Conservation (phyloP, 2,329 filamentous ascomycete species). For the Exophiala sp. region DNA sequence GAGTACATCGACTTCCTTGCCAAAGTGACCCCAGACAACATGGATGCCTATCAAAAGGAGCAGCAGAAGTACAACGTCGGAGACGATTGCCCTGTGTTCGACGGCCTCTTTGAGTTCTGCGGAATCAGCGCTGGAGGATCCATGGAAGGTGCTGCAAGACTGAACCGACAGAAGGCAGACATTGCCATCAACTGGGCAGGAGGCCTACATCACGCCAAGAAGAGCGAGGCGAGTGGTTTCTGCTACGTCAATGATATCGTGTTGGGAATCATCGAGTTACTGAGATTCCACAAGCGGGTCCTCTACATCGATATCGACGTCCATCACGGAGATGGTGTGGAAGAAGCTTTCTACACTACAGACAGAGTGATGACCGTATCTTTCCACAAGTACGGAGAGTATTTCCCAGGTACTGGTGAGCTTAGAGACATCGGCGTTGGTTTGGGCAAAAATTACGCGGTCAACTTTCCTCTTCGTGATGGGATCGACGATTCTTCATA, state of each 20-base stretch:
- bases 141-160: slow-evolving; percentile 67
- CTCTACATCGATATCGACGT: slow-evolving; percentile 67
- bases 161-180: slow-evolving; percentile 66
- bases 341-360: slow-evolving; percentile 69
- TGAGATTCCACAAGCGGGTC: slow-evolving; percentile 62
- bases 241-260: slow-evolving; percentile 92
- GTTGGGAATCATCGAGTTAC: slow-evolving; percentile 61
- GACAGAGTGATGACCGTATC: slow-evolving; percentile 70
- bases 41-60: slow-evolving; percentile 88
- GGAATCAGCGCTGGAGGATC: slow-evolving; percentile 67
- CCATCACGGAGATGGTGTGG: slow-evolving; percentile 65
- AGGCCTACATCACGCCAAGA: slow-evolving; percentile 93
- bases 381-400: slow-evolving; percentile 71
- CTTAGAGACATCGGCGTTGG: slow-evolving; percentile 66
- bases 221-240: slow-evolving; percentile 89
- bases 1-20: slow-evolving; percentile 70
- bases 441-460: slow-evolving; percentile 63
- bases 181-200: slow-evolving; percentile 83
- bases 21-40: slow-evolving; percentile 97
- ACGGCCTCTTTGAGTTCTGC: slow-evolving; percentile 68
- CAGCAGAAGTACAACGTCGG: slow-evolving; percentile 75
- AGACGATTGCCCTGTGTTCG: slow-evolving; percentile 63
- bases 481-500: slow-evolving; percentile 67
- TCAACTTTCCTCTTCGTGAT: slow-evolving; percentile 67
- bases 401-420: slow-evolving; percentile 68